Percentiles rank a stretch among this genome's conserved stretches.
Evolutionary conservation across 2,329 filamentous ascomycete genomes (phyloP).

Genomic region (Penicillium sp.): DNA sequence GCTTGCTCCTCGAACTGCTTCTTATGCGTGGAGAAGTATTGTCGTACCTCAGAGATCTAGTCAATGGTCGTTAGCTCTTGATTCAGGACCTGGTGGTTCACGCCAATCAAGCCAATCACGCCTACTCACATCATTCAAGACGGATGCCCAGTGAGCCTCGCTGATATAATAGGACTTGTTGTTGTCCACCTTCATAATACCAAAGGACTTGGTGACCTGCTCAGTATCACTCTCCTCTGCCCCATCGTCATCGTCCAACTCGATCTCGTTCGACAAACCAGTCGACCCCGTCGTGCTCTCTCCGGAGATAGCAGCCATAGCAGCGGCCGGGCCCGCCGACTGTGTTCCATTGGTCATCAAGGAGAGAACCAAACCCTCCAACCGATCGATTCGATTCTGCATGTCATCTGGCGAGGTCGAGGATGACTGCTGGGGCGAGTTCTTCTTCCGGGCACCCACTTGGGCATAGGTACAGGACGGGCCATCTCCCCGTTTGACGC

Average conservation of each 20-base stretch:
- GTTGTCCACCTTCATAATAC: slow-evolving; percentile 82
- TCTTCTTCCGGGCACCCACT: slow-evolving; percentile 72
- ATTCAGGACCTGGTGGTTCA: background rate
- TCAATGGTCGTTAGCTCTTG: background rate
- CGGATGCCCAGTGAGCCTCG: slow-evolving; percentile 80
- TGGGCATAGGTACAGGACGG: slow-evolving; percentile 82
- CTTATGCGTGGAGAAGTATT: slow-evolving; percentile 83
- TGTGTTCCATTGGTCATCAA: slow-evolving; percentile 88
- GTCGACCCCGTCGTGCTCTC: slow-evolving; percentile 45
- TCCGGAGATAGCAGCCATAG: slow-evolving; percentile 60
- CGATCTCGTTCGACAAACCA: slow-evolving; percentile 40
- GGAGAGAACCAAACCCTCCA: slow-evolving; percentile 89
- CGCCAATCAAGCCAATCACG: too few relatives aligned
- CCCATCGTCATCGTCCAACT: slow-evolving; percentile 60
- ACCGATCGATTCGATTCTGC: slow-evolving; percentile 95
- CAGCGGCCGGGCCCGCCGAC: slow-evolving; percentile 62
- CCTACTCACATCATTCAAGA: slow-evolving; percentile 67
- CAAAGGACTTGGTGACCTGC: slow-evolving; percentile 72
- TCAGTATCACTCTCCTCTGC: slow-evolving; percentile 70
- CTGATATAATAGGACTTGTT: slow-evolving; percentile 79
- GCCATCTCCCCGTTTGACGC: slow-evolving; percentile 82
- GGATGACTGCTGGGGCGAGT: slow-evolving; percentile 55
- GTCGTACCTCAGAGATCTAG: slow-evolving; percentile 88
- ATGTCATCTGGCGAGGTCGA: slow-evolving; percentile 83
- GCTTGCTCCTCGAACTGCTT: slow-evolving; percentile 85